Evolutionary conservation across 441 rosid species (phyloP).

Genomic region (Sinapis alba): DNA sequence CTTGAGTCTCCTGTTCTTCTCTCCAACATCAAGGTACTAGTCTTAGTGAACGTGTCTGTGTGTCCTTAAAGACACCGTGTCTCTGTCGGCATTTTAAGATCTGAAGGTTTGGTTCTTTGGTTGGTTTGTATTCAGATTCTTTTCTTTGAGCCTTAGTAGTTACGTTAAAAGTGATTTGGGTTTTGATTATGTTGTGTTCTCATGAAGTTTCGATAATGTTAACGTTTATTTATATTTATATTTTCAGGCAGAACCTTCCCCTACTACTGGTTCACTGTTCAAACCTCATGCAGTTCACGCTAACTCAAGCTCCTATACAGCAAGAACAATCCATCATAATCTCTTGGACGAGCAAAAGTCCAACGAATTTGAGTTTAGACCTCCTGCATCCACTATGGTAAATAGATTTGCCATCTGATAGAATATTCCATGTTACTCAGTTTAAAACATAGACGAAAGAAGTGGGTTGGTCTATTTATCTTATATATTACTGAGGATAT

Average conservation of each 20-base stretch:
- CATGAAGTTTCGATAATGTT: background rate
- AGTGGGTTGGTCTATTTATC: too few relatives aligned
- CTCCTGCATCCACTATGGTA: slow-evolving; percentile 69
- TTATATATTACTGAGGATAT: too few relatives aligned
- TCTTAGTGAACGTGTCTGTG: background rate
- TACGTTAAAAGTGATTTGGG: background rate
- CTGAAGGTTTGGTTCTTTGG: background rate
- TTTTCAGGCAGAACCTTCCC: slow-evolving; percentile 85
- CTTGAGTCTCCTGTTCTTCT: slow-evolving; percentile 93
- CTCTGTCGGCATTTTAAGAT: slow-evolving; percentile 13
- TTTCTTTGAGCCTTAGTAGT: background rate
- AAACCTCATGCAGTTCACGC: slow-evolving; percentile 60
- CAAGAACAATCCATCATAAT: slow-evolving; percentile 43
- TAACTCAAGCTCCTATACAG: slow-evolving; percentile 46
- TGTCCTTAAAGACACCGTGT: background rate
- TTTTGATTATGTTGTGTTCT: background rate
- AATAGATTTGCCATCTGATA: background rate
- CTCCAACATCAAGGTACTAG: slow-evolving; percentile 83
- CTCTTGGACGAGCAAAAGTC: slow-evolving; percentile 51
- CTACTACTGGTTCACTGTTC: slow-evolving; percentile 85
- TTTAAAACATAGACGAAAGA: too few relatives aligned
- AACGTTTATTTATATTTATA: background rate
- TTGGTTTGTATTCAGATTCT: slow-evolving; percentile 17
- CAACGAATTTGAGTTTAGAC: slow-evolving; percentile 72
- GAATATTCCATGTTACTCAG: too few relatives aligned